Conservation (phyloP, 768 basidiomycete genomes). For the Pleurotus ostreatus region DNA sequence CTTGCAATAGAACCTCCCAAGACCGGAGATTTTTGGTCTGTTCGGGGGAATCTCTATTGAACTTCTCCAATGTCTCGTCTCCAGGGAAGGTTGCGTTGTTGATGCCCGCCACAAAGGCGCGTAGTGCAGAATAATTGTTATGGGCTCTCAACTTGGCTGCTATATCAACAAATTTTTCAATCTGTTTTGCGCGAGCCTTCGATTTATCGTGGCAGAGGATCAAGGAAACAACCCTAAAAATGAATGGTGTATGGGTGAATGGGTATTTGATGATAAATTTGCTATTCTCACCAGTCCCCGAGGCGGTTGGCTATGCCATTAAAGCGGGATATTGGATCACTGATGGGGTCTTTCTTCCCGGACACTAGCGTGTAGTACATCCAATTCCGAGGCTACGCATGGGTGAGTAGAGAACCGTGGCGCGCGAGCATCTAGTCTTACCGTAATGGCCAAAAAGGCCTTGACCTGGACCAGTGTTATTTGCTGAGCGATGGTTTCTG, state of each 20-base stretch:
- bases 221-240: slow-evolving; percentile 78
- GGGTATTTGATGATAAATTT: slow-evolving; percentile 16
- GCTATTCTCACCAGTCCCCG: slow-evolving; percentile 60
- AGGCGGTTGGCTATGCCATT: slow-evolving; percentile 79
- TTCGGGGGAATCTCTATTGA: slow-evolving; percentile 63
- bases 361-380: slow-evolving; percentile 72
- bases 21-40: slow-evolving; percentile 75
- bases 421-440: slow-evolving; percentile 27
- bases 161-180: slow-evolving; percentile 87
- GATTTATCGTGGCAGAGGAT: slow-evolving; percentile 85
- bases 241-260: neutral
- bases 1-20: slow-evolving; percentile 81
- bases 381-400: slow-evolving; percentile 78
- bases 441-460: slow-evolving; percentile 74
- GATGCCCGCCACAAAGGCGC: slow-evolving; percentile 92
- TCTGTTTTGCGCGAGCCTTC: slow-evolving; percentile 70
- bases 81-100: slow-evolving; percentile 77
- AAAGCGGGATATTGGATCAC: slow-evolving; percentile 69
- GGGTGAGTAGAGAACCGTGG: slow-evolving; percentile 9
- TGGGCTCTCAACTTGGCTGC: slow-evolving; percentile 73
- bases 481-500: slow-evolving; percentile 76
- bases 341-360: slow-evolving; percentile 59
- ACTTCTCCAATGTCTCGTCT: slow-evolving; percentile 70
- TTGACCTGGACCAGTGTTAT: slow-evolving; percentile 73
- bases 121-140: slow-evolving; percentile 92